phyloP scores from a whole-genome alignment of 2,329 filamentous ascomycete genomes.

The Xylaria arbuscula region DNA sequence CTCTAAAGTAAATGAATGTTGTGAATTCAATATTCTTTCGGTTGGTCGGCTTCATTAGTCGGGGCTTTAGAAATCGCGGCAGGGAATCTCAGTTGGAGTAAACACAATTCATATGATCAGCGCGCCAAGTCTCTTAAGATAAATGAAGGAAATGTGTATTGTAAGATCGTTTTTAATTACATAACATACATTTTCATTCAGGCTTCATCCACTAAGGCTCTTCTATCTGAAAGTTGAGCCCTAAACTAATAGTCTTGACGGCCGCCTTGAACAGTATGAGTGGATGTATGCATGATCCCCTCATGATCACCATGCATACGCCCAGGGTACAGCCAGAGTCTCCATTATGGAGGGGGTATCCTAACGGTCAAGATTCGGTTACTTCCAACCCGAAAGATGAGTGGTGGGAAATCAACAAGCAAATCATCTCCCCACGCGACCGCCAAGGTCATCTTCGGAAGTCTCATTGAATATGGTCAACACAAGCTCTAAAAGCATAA shows the following conservation, averaged over 20 bases:
- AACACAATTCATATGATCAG: background rate
- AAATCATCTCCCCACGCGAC: slow-evolving; percentile 24
- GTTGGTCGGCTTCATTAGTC: background rate
- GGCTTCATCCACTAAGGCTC: background rate
- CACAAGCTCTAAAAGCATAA: background rate
- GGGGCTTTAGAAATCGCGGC: slow-evolving; percentile 1
- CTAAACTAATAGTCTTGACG: background rate
- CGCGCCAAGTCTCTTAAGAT: background rate
- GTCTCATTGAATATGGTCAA: background rate
- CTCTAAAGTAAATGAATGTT: background rate
- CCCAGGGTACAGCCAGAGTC: background rate
- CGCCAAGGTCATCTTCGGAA: slow-evolving; percentile 21
- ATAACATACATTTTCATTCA: background rate
- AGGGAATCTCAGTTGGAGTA: background rate
- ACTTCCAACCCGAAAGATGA: slow-evolving; percentile 10
- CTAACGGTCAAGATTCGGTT: background rate
- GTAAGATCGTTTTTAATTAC: background rate
- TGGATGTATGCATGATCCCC: background rate
- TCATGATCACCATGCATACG: slow-evolving; percentile 2
- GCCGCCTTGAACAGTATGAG: background rate
- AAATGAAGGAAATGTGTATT: too few relatives aligned
- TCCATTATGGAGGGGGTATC: background rate
- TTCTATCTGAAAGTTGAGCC: background rate
- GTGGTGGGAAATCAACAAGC: slow-evolving; percentile 35
- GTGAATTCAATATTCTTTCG: background rate